Evolutionary conservation across 345 rosid species (phyloP), one percentile per base, ranked within the genome.

Genomic region (Syzygium aromaticum): DNA sequence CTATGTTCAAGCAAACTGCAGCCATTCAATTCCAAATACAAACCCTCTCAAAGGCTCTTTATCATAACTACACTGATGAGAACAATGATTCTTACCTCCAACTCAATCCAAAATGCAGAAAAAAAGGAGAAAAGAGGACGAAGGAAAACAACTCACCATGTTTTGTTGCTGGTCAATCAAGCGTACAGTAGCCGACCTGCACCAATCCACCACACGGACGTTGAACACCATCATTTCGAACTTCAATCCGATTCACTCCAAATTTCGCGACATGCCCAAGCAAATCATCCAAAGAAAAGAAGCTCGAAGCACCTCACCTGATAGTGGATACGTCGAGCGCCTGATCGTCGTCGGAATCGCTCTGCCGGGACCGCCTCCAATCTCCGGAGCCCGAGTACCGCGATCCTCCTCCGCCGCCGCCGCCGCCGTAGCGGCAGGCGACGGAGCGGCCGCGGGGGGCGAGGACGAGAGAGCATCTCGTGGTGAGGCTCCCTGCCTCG

Each of bases 111-210:
- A 73, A 73, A 73, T 73, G 80, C 80, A 73, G 80, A 73, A 22
- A 22, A 0, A 40, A 38, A 73, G 80, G 27, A 33, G 22, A 17
- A 73, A 73, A 73, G 28, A 67, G 43, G 19, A 53, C 53, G 38
- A 40, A 56, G 80, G 54, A 51, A 91, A 93, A 84, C 89, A n/a
- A 90, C 96, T 87, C 89, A 97, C 99, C 98, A 97, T 96, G 87
- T 94, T 93, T 84, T 97, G 98, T 88, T 94, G 67, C 77, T 88
- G 91, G 88, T 95, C 97, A 63, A 97, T 95, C 25, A 97, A 95
- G 89, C 99, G 94, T 87, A 97, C 99, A 28, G 93, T 88, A 91
- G 89, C 89, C 46, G 99, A 95, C 94, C 98, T 97, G 88, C 87
- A 77, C 73, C 56, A 88, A 46, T 63, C 84, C 83, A 64, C 51